phyloP scores from a whole-genome alignment of 2,329 filamentous ascomycete species.

The Aspergillus flavus region DNA sequence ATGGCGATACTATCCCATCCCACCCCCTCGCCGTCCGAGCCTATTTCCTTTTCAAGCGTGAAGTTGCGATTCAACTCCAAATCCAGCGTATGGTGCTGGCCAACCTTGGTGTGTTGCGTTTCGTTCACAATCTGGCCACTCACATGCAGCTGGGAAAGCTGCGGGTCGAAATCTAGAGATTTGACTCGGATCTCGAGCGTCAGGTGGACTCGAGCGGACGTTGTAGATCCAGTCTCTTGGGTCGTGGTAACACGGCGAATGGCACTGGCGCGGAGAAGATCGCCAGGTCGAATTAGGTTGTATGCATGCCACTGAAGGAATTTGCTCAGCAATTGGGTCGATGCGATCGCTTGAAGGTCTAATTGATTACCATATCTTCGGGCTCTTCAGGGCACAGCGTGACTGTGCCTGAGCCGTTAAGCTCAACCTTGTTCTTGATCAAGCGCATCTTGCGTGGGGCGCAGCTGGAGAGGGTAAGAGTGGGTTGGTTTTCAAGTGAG shows the following conservation, averaged over 20 bases:
- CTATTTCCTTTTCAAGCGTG: conserved; percentile 77
- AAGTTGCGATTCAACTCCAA: conserved; percentile 87
- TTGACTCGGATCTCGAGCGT: conserved; percentile 68
- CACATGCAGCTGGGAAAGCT: conserved; percentile 69
- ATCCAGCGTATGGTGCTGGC: conserved; percentile 73
- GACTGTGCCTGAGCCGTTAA: conserved; percentile 66
- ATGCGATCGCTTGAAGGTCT: neutral
- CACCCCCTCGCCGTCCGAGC: conserved; percentile 42
- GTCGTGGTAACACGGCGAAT: conserved; percentile 68
- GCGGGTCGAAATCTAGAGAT: conserved; percentile 69
- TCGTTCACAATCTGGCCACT: conserved; percentile 66
- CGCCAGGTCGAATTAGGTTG: conserved; percentile 69
- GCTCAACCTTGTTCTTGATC: conserved; percentile 68
- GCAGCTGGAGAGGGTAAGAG: neutral
- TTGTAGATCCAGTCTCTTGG: conserved; percentile 60
- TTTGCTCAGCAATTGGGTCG: conserved; percentile 10
- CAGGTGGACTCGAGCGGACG: conserved; percentile 65
- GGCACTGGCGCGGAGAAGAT: conserved; percentile 67
- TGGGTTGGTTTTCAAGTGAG: neutral
- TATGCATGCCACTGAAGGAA: conserved; percentile 68
- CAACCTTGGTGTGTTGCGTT: conserved; percentile 68
- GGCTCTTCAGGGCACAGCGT: conserved; percentile 72
- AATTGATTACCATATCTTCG: conserved; percentile 68
- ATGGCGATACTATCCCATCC: conserved; percentile 90
- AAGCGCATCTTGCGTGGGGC: conserved; percentile 58